These are phyloP conservation scores for Leucaena leucocephala DNA, from an alignment of 306 rosid genomes.

Conservation along the genomic window DNA sequence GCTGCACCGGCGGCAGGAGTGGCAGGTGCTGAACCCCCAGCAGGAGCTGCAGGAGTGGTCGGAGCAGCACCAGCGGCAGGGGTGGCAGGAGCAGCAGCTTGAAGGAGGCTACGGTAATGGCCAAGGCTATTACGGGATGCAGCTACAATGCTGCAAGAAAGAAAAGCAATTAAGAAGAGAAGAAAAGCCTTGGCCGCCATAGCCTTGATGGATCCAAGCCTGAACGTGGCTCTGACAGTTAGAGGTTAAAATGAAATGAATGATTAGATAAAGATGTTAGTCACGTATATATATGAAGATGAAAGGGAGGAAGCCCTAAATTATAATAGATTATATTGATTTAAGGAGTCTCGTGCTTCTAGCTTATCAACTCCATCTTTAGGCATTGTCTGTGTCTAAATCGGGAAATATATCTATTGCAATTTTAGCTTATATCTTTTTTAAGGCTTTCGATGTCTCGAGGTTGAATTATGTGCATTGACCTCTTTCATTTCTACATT, in stretches of 20 bases:
- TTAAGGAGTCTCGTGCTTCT: neutral
- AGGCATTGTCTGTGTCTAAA: neutral
- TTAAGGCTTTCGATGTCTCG: neutral
- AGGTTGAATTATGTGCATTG: too few species aligned
- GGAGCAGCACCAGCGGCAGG: too few species aligned
- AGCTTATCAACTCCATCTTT: constrained; percentile 26
- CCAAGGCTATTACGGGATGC: constrained; percentile 15
- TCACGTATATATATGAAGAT: neutral
- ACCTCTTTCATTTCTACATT: too few species aligned
- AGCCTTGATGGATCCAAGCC: constrained; percentile 20
- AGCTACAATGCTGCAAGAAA: constrained; percentile 39
- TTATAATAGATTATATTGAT: constrained; percentile 4
- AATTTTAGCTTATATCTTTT: neutral
- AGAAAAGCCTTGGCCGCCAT: constrained; percentile 16
- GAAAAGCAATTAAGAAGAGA: constrained; percentile 19
- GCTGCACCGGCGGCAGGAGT: too few species aligned
- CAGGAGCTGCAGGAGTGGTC: too few species aligned
- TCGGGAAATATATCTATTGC: neutral
- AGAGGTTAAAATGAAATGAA: neutral
- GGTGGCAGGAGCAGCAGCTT: neutral
- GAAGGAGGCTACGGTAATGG: constrained; percentile 42
- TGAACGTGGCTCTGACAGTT: constrained; percentile 3
- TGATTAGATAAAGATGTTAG: neutral
- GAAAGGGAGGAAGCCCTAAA: neutral
- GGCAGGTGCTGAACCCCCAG: too few species aligned